Percentiles rank a stretch among this genome's conserved stretches.
These are phyloP conservation scores for Diaporthe caulivora DNA, from an alignment of 2,329 filamentous ascomycete genomes.

Conservation along the genomic window DNA sequence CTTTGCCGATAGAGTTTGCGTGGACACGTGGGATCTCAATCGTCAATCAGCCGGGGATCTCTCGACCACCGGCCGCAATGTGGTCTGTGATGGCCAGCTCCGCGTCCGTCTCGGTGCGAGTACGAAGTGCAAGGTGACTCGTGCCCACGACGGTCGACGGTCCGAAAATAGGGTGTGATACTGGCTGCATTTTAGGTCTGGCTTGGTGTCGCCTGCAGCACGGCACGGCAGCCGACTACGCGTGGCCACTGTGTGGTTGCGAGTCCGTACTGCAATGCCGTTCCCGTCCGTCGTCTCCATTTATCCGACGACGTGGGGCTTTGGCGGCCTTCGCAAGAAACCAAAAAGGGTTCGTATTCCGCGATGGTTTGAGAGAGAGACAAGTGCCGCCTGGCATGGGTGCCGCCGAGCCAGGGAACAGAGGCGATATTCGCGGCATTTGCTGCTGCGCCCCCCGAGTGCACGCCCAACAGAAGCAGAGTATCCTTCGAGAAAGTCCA, in stretches of 20 bases:
- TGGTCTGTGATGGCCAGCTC: conserved; percentile 21
- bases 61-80: conserved; percentile 24
- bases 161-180: conserved; percentile 37
- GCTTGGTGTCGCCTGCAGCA: conserved; percentile 10
- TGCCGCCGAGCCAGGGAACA: background rate
- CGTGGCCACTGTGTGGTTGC: background rate
- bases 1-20: conserved; percentile 27
- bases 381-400: background rate
- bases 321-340: background rate
- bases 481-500: conserved; percentile 17
- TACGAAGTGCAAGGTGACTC: conserved; percentile 1
- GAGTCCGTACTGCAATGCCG: conserved; percentile 14
- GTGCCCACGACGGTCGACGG: background rate
- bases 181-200: conserved; percentile 24
- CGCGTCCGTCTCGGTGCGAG: conserved; percentile 1
- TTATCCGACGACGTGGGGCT: background rate
- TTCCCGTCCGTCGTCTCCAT: conserved; percentile 1
- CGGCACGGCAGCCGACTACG: conserved; percentile 8
- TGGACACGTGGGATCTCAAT: conserved; percentile 30
- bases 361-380: background rate
- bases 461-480: background rate
- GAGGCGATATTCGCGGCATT: background rate
- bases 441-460: conserved; percentile 12
- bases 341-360: background rate
- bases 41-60: conserved; percentile 13